A percentile compares a stretch with the other conserved stretches of the same genome.
Evolutionary conservation across 352 stramenopile genomes (phyloP).

Genomic region (Thraustochytrium sp.): DNA sequence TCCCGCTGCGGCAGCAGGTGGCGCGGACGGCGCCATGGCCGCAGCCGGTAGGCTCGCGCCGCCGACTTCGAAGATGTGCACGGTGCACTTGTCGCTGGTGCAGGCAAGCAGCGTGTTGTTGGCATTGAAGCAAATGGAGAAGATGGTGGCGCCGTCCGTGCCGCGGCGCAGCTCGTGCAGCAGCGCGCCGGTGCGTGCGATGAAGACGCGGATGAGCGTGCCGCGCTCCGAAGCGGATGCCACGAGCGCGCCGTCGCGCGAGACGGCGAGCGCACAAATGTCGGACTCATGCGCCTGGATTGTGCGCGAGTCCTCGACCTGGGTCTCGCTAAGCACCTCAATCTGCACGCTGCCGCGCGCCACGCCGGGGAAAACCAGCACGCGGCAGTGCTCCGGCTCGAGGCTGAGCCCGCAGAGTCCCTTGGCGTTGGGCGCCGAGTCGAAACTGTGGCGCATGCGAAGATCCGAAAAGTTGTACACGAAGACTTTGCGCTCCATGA

Average conservation of each 20-base stretch:
- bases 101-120: constrained; percentile 86
- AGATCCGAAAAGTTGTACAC: constrained; percentile 96
- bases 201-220: constrained; percentile 94
- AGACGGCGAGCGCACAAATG: constrained; percentile 70
- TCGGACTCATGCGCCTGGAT: constrained; percentile 90
- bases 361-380: constrained; percentile 89
- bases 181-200: constrained; percentile 84
- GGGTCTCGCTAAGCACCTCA: constrained; percentile 59
- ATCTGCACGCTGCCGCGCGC: constrained; percentile 55
- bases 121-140: constrained; percentile 92
- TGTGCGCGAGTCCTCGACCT: constrained; percentile 72
- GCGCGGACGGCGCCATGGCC: not conserved
- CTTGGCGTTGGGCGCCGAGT: constrained; percentile 94
- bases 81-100: constrained; percentile 92
- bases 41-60: not conserved
- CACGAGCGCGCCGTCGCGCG: constrained; percentile 84
- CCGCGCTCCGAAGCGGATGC: constrained; percentile 93
- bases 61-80: constrained; percentile 79
- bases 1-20: not conserved
- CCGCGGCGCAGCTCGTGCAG: constrained; percentile 88
- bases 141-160: constrained; percentile 91
- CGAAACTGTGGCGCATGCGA: constrained; percentile 93
- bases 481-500: constrained; percentile 92
- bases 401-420: constrained; percentile 87
- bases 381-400: constrained; percentile 80